Evolutionary conservation across 2,329 filamentous ascomycete species (phyloP).

Genomic region (Nakataea oryzae): DNA sequence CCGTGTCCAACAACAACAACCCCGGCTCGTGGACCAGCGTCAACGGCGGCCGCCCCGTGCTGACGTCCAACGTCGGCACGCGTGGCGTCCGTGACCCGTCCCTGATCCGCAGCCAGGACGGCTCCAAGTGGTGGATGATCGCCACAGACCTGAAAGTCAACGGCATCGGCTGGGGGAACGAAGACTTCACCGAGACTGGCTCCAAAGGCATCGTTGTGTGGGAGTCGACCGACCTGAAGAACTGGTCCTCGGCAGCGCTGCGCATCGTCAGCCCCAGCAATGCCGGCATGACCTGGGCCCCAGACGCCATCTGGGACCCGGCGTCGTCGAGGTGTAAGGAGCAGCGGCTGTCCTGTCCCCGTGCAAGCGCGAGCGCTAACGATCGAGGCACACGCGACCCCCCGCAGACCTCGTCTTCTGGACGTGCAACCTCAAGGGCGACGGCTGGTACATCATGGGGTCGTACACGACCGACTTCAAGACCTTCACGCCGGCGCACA

Average conservation of each 20-base stretch:
- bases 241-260: slow-evolving; percentile 38
- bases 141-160: slow-evolving; percentile 32
- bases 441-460: slow-evolving; percentile 7
- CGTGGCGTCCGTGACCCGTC: slow-evolving; percentile 41
- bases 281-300: slow-evolving; percentile 44
- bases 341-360: not conserved
- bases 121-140: slow-evolving; percentile 38
- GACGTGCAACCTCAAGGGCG: slow-evolving; percentile 20
- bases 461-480: slow-evolving; percentile 8
- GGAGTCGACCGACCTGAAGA: slow-evolving; percentile 38
- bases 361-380: not conserved
- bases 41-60: slow-evolving; percentile 33
- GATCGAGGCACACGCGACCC: not conserved
- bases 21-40: slow-evolving; percentile 37
- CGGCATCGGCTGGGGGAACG: slow-evolving; percentile 38
- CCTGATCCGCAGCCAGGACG: slow-evolving; percentile 37
- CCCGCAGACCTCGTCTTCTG: slow-evolving; percentile 30
- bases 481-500: slow-evolving; percentile 7
- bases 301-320: slow-evolving; percentile 39
- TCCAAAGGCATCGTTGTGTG: slow-evolving; percentile 36
- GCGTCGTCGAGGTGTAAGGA: not conserved
- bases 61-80: slow-evolving; percentile 34
- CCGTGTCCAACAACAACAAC: slow-evolving; percentile 40
- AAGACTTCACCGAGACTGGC: slow-evolving; percentile 33
- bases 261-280: slow-evolving; percentile 31